Percentiles rank a stretch among this genome's conserved stretches.
Conservation (phyloP, 2,329 filamentous ascomycete species). For the Chaetothyriales sp. region DNA sequence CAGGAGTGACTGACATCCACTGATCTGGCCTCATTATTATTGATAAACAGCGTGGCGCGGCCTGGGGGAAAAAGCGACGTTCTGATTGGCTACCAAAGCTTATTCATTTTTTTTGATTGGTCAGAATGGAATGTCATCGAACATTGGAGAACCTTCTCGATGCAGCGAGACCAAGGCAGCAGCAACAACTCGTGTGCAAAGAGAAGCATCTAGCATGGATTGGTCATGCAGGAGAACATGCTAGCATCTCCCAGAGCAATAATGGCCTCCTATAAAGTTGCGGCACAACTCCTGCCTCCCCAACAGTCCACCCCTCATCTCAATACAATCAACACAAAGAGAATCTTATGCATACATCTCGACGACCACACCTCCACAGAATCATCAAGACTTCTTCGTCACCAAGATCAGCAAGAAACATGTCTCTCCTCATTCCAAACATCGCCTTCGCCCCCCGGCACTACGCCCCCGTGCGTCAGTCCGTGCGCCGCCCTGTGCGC, state of each 20-base stretch:
- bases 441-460: conserved; percentile 16
- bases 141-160: conserved; percentile 8
- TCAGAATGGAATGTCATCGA: conserved; percentile 6
- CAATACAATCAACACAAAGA: conserved; percentile 18
- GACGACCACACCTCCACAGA: conserved; percentile 10
- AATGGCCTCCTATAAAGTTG: conserved; percentile 11
- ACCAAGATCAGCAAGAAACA: conserved; percentile 18
- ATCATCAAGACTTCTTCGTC: conserved; percentile 8
- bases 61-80: neutral
- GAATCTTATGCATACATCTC: conserved; percentile 18
- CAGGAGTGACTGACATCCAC: conserved; percentile 61
- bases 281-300: conserved; percentile 1
- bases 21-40: conserved; percentile 6
- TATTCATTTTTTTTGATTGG: neutral
- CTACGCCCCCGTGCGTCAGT: conserved; percentile 11
- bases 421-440: conserved; percentile 26
- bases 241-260: conserved; percentile 10
- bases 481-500: conserved; percentile 4
- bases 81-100: neutral
- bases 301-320: conserved; percentile 1
- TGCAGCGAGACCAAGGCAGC: neutral
- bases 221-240: conserved; percentile 8
- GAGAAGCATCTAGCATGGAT: conserved; percentile 10
- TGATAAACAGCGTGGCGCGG: too few relatives aligned
- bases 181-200: neutral